Evolutionary conservation across 2,329 filamentous ascomycete species (phyloP).

Genomic region (Colletotrichum kahawae): DNA sequence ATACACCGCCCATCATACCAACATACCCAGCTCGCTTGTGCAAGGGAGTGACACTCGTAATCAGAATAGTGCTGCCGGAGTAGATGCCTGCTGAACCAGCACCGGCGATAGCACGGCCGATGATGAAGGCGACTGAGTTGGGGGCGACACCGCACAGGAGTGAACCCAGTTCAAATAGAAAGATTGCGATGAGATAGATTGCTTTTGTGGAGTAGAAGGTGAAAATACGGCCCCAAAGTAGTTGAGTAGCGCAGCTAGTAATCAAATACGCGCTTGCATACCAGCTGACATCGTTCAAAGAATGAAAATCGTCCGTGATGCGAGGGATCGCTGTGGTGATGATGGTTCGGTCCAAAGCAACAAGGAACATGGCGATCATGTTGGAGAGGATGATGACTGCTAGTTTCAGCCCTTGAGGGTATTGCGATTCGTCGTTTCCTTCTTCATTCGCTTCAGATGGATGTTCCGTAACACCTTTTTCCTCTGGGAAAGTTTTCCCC

Average conservation of each 20-base stretch:
- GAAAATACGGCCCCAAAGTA: constrained; percentile 45
- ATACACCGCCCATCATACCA: constrained; percentile 46
- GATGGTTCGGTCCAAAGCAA: constrained; percentile 35
- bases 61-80: constrained; percentile 53
- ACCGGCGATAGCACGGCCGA: constrained; percentile 57
- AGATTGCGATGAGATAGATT: constrained; percentile 47
- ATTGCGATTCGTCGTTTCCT: background rate
- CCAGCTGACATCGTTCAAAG: constrained; percentile 53
- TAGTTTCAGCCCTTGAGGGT: background rate
- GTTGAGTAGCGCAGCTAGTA: constrained; percentile 42
- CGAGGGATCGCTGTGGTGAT: constrained; percentile 45
- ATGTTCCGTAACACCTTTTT: accelerated
- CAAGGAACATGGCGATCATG: constrained; percentile 25
- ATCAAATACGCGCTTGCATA: constrained; percentile 50
- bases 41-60: constrained; percentile 47
- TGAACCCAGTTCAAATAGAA: constrained; percentile 48
- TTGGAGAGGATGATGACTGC: constrained; percentile 18
- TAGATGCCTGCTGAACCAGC: constrained; percentile 56
- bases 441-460: background rate
- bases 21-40: constrained; percentile 34
- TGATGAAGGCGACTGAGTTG: constrained; percentile 51
- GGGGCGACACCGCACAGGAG: constrained; percentile 48
- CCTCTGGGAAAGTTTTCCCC: accelerated
- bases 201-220: constrained; percentile 50
- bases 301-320: constrained; percentile 45